Conservation (phyloP, 2,329 filamentous ascomycete genomes). For the Aspergillus sp. region DNA sequence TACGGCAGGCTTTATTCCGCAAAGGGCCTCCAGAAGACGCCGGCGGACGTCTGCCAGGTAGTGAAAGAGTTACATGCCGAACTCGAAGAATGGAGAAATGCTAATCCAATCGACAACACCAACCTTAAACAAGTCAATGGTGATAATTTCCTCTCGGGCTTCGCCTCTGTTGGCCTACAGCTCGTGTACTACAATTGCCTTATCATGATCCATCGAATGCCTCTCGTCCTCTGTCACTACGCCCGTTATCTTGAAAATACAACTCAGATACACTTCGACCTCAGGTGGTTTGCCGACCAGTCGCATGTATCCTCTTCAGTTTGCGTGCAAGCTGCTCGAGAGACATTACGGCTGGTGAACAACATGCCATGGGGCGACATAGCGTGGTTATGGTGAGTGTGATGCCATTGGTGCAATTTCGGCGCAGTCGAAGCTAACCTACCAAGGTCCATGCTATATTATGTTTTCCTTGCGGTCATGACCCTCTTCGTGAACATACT, state of each 20-base stretch:
- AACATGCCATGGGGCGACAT: conserved; percentile 91
- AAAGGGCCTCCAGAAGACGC: conserved; percentile 74
- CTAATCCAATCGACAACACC: conserved; percentile 76
- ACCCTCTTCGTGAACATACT: conserved; percentile 89
- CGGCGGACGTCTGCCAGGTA: conserved; percentile 77
- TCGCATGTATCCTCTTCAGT: conserved; percentile 81
- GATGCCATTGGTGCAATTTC: neutral
- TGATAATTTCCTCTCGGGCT: conserved; percentile 73
- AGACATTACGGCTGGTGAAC: conserved; percentile 82
- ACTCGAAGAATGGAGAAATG: conserved; percentile 84
- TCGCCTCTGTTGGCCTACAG: conserved; percentile 83
- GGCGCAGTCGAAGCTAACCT: neutral
- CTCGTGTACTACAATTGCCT: conserved; percentile 94
- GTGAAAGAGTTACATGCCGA: conserved; percentile 81
- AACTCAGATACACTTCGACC: conserved; percentile 9
- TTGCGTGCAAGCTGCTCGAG: conserved; percentile 79
- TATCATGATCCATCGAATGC: conserved; percentile 94
- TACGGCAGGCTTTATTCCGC: conserved; percentile 84
- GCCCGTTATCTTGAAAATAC: conserved; percentile 73
- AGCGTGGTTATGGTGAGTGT: conserved; percentile 76
- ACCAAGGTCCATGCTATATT: conserved; percentile 72
- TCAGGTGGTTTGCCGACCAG: conserved; percentile 67
- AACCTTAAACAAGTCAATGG: conserved; percentile 83
- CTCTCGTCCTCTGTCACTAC: conserved; percentile 82
- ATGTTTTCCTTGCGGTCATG: conserved; percentile 82